phyloP scores from a whole-genome alignment of 139 green algal species.

The Chlorella sorokiniana region DNA sequence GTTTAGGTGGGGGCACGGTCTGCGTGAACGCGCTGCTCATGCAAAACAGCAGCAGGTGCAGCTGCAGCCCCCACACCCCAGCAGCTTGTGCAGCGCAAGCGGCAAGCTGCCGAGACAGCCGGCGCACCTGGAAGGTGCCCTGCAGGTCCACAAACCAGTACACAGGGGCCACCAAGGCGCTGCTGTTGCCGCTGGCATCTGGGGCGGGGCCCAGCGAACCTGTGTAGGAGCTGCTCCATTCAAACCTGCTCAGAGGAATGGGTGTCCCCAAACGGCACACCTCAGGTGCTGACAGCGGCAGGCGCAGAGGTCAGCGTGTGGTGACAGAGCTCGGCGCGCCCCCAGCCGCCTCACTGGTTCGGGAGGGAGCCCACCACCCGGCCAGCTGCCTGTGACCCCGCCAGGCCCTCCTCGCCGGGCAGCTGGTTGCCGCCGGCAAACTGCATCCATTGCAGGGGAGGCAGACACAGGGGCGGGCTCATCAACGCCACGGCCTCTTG shows the following conservation, averaged over 20 bases:
- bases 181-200: background rate
- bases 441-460: background rate
- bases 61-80: no score
- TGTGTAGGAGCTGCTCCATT: background rate
- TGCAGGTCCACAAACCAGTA: constrained; percentile 13
- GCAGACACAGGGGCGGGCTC: no score
- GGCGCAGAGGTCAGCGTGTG: no score
- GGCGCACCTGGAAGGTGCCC: background rate
- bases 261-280: background rate
- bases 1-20: no score
- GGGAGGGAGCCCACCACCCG: background rate
- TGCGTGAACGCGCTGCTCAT: no score
- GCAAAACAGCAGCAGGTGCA: no score
- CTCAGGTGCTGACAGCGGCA: background rate
- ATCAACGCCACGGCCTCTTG: no score
- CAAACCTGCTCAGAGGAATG: background rate
- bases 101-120: no score
- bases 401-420: background rate
- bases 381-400: background rate
- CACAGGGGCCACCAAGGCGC: background rate
- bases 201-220: background rate
- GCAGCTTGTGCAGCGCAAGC: no score
- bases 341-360: background rate
- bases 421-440: constrained; percentile 14
- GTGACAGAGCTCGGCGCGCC: background rate